Evolutionary conservation across 1,139 yeast species (phyloP), one percentile per base, ranked within the genome.

Genomic region (Protomyces arabidopsidicola): DNA sequence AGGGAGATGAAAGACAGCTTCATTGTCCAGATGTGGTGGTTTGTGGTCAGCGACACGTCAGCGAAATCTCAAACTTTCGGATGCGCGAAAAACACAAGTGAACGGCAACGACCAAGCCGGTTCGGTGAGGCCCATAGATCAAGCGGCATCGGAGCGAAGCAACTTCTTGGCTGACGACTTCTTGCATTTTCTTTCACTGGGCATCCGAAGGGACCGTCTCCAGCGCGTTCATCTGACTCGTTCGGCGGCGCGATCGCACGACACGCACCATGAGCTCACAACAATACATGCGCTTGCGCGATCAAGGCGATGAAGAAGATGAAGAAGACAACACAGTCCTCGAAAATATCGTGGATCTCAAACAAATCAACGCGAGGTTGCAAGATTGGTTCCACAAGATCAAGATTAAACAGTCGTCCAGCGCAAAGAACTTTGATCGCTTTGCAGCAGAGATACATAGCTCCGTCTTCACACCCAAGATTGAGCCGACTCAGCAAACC

Each of bases 301-400:
- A 42, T 42, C 48, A 42, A n/a, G 63, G 52, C 36, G 64, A 54
- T 8, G 59, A 45, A 5, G 59, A 14, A 9, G 24, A 31, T 5
- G 53, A 45, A 10, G 59, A 45, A 16, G 64, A 60, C 22, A n/a
- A 42, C 24, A 55, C 38, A 16, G 45, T 42, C 45, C 55, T 60
- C 35, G 64, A 60, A n/a, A 58, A 58, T 34, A 53, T 61, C 18
- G 60, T 61, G n/a, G 65, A 55, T 36, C 39, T 61, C 22, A 57
- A 53, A 54, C 55, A 59, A 20, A 62, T 62, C 42, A 62, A 62
- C 57, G 65, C 65, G 39, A 62, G 60, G 22, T 54, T 62, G 12
- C 56, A 58, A 38, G 55, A 53, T 18, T 62, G 65, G 65, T 9
- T 66, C 69, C 24, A 60, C 24, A 10, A 58, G 20, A 58, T 58